Evolutionary conservation across 176 grass and related monocot species (phyloP).

Genomic region (Guadua angustifolia): DNA sequence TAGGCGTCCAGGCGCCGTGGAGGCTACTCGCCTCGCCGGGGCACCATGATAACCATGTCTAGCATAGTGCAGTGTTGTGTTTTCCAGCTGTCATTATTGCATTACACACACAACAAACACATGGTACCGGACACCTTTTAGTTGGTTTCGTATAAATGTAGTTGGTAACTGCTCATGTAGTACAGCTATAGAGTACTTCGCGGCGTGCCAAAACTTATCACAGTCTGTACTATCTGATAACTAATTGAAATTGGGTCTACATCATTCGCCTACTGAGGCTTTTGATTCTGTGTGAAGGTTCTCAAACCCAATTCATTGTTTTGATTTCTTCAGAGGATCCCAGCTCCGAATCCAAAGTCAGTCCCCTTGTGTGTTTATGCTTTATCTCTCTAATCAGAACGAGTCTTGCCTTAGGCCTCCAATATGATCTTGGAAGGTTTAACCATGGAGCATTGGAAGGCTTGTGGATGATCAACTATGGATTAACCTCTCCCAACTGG

Average conservation of each 20-base stretch:
- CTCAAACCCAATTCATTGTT: background rate
- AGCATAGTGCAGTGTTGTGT: background rate
- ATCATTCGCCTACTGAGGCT: background rate
- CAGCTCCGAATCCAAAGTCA: background rate
- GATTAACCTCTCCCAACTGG: background rate
- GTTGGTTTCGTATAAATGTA: background rate
- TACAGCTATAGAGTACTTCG: background rate
- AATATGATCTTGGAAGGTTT: slow-evolving; percentile 19
- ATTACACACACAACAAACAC: background rate
- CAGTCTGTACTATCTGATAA: background rate
- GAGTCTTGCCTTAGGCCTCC: background rate
- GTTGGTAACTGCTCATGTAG: background rate
- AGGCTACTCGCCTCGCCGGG: too few species aligned
- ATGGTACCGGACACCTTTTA: background rate
- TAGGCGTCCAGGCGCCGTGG: too few species aligned
- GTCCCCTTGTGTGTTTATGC: background rate
- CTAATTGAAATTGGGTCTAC: slow-evolving; percentile 15
- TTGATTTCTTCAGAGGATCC: background rate
- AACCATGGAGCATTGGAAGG: background rate
- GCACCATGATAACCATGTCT: too few species aligned
- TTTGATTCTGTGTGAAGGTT: background rate
- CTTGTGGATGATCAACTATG: background rate
- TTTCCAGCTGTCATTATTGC: slow-evolving; percentile 16
- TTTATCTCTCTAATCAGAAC: background rate
- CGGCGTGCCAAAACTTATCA: background rate